A percentile compares a stretch with the other conserved stretches of the same genome.
Conservation (phyloP, 2,329 filamentous ascomycete species). For the Dactylella cylindrospora region DNA sequence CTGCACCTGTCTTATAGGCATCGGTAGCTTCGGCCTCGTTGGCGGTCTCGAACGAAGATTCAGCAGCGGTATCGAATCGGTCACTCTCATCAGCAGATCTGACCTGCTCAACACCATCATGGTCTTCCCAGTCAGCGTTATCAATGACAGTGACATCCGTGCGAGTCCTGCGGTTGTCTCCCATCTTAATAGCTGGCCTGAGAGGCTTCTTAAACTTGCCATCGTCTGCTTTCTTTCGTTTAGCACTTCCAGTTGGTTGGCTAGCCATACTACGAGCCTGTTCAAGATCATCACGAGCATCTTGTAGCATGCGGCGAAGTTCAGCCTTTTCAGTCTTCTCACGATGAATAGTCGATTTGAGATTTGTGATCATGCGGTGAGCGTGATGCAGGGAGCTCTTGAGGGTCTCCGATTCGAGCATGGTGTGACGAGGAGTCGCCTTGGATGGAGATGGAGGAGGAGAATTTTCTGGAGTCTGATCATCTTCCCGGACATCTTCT, state of each 20-base stretch:
- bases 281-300: conserved; percentile 87
- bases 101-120: conserved; percentile 45
- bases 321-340: conserved; percentile 99
- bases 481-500: conserved; percentile 60
- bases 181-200: conserved; percentile 68
- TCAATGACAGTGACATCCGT: conserved; percentile 81
- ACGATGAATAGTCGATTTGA: conserved; percentile 90
- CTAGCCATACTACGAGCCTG: conserved; percentile 55
- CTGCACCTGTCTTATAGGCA: conserved; percentile 89
- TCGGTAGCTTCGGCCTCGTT: conserved; percentile 72
- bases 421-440: conserved; percentile 82
- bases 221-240: conserved; percentile 65
- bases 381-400: conserved; percentile 93
- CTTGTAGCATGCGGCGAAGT: conserved; percentile 89
- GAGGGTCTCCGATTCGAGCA: conserved; percentile 92
- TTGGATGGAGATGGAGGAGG: conserved; percentile 89
- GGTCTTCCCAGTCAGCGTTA: conserved; percentile 64
- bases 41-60: conserved; percentile 65
- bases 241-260: conserved; percentile 61
- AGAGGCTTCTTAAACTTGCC: conserved; percentile 76
- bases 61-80: conserved; percentile 78
- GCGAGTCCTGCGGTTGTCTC: conserved; percentile 69
- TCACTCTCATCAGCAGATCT: conserved; percentile 62
- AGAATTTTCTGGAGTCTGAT: conserved; percentile 80
- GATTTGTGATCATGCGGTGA: conserved; percentile 92